Evolutionary conservation across 108 stramenopile genomes (phyloP), one percentile per base, ranked within the genome.

Genomic region (Discostella stelligeroides): DNA sequence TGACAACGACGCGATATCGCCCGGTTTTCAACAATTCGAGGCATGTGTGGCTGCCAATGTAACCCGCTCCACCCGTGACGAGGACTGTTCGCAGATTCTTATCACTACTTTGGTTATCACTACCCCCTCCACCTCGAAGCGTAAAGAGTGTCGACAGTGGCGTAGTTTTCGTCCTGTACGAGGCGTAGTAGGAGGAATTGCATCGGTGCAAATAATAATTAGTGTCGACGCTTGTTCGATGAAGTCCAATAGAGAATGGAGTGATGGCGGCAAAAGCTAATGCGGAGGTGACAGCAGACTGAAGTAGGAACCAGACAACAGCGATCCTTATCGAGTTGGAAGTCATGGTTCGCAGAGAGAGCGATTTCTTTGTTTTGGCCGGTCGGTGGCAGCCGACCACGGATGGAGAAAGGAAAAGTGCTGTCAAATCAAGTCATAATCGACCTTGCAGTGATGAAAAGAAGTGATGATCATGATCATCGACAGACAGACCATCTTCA

Each of bases 31-130:
- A 79, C 25, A 99, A 82, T 73, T 96, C 95, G 54, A 98, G 66
- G 65, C 97, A 95, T 4, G 99, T 99, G 76, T 99, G 99, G 3
- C 91, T 91, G 24, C 98, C 99, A 65, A 99, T 99, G 88, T 98
- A 99, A 14, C 99, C 99, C 0, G 95, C 89, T 8, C 99, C 99
- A 17, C 99, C 99, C 0, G 98, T 96, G 10, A 98, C 97, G 13
- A 99, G 83, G 11, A 99, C 95, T 12, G 93, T 94, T 13, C 90
- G 78, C 5, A 77, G 53, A 27, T 60, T 42, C 0, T 46, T 30
- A 6, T 2, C 41, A 10, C 30, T 55, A 30, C 56, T 30, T 14
- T 17, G 24, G 0, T 15, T 17, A 12, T 18, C 55, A 38, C 1
- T 12, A 3, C n/a, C 55, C 1, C 17, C 65, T 25, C 40, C 53